Evolutionary conservation across 2,329 filamentous ascomycete species (phyloP).

Genomic region (Verticillium klebahnii): DNA sequence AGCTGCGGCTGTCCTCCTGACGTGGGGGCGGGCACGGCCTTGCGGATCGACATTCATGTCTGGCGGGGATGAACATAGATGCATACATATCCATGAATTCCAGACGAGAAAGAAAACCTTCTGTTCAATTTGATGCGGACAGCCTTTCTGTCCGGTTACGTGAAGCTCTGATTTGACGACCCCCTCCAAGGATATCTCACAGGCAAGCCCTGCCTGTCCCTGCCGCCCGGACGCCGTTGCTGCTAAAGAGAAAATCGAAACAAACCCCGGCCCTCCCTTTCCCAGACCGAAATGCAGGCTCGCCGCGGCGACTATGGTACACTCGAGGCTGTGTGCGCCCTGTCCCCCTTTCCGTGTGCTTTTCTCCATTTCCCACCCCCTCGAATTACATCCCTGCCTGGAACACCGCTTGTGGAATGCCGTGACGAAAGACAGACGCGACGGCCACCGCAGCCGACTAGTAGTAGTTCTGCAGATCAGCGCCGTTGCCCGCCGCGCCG

Average conservation of each 20-base stretch:
- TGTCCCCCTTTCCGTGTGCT: not conserved
- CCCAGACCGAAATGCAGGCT: slow-evolving; percentile 5
- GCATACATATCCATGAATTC: not conserved
- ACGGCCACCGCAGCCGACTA: slow-evolving; percentile 11
- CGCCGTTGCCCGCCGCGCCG: slow-evolving; percentile 11
- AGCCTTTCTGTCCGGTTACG: not conserved
- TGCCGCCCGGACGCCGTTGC: not conserved
- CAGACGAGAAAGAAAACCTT: not conserved
- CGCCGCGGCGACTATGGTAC: not conserved
- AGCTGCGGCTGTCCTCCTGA: not conserved
- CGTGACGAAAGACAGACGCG: too few species aligned
- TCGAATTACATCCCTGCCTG: not conserved
- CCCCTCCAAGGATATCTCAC: not conserved
- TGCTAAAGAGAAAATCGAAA: not conserved
- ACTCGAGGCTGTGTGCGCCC: not conserved
- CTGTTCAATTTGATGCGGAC: not conserved
- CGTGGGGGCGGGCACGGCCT: not conserved
- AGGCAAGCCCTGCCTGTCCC: not conserved
- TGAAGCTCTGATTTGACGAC: not conserved
- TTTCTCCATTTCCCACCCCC: not conserved
- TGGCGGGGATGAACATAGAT: not conserved
- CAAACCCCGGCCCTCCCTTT: not conserved
- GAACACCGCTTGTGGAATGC: too few species aligned
- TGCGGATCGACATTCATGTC: not conserved
- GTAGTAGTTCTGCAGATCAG: slow-evolving; percentile 37